Evolutionary conservation across 345 rosid genomes (phyloP), one percentile per base, ranked within the genome.

Genomic region (Nasturtium officinale): DNA sequence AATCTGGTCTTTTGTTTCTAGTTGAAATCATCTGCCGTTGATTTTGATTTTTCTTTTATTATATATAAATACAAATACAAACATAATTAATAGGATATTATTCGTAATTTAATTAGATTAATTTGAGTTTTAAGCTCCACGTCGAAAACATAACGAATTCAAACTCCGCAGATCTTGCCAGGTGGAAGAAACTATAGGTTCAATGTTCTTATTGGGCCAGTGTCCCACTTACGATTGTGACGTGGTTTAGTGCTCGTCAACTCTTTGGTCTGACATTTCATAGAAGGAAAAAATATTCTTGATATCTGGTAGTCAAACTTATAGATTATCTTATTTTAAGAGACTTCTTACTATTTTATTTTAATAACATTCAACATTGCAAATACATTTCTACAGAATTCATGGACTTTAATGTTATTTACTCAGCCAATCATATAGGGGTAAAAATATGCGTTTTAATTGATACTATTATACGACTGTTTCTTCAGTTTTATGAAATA

Each of bases 1-100:
- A 77, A 71, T 77, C 80, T 64, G 80, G 80, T 71, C 33, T 77
- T 77, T 71, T 77, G 67, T 77, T 70, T 56, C 61, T 65, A 71
- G 68, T 58, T 40, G 48, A 12, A 71, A 62, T 61, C 25, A 15
- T 64, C 30, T 64, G 67, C 26, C 66, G 72, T 64, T 42, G 38
- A 62, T 71, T 63, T 70, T 54, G 50, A 68, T 68, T 8, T 69
- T 55, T 68, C 25, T n/a, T n/a, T n/a, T n/a, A n/a, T n/a, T 70
- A 17, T 54, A n/a, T 47, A 58, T 12, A 46, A 5, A 65, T n/a
- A n/a, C n/a, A n/a, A n/a, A n/a, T n/a, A n/a, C 25, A 23, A 23
- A 23, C 25, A 23, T 23, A 23, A 23, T 33, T 53, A 48, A 17
- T 16, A 43, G 56, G 65, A 45, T 23, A 45, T 40, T 50, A 18